A percentile compares a stretch with the other conserved stretches of the same genome.
Evolutionary conservation across 2,329 filamentous ascomycete genomes (phyloP).

Genomic region (Rhynchosporium agropyri): DNA sequence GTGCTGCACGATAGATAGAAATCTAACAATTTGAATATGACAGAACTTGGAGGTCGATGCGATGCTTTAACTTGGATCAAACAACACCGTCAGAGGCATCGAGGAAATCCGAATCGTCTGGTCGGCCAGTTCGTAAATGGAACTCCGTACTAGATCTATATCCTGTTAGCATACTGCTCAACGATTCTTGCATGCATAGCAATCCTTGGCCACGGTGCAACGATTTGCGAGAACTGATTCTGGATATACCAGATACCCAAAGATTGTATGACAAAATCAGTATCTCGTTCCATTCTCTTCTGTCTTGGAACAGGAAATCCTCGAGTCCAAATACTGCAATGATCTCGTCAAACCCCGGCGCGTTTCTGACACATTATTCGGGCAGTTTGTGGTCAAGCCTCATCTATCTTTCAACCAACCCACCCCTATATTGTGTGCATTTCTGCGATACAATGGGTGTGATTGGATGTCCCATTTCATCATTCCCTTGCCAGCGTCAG

Average conservation of each 20-base stretch:
- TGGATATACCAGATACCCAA: neutral
- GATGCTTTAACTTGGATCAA: neutral
- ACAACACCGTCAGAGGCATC: neutral
- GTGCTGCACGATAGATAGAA: neutral
- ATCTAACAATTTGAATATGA: neutral
- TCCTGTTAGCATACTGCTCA: neutral
- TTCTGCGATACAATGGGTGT: neutral
- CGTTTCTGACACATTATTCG: neutral
- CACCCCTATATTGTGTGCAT: neutral
- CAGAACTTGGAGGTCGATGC: neutral
- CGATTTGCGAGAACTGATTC: neutral
- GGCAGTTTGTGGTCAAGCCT: neutral
- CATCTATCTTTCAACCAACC: neutral
- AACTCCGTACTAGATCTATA: neutral
- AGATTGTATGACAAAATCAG: neutral
- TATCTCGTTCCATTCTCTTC: neutral
- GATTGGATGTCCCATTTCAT: neutral
- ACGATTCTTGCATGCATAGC: neutral
- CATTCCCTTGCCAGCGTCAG: neutral
- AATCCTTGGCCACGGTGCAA: neutral
- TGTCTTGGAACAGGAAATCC: neutral
- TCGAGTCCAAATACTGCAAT: neutral
- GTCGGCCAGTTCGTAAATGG: neutral
- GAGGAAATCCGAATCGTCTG: neutral
- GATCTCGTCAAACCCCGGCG: neutral